Base-by-base conservation (phyloP, 192 early-diverging fungal genomes). In the Dimargaris xerosporica region DNA sequence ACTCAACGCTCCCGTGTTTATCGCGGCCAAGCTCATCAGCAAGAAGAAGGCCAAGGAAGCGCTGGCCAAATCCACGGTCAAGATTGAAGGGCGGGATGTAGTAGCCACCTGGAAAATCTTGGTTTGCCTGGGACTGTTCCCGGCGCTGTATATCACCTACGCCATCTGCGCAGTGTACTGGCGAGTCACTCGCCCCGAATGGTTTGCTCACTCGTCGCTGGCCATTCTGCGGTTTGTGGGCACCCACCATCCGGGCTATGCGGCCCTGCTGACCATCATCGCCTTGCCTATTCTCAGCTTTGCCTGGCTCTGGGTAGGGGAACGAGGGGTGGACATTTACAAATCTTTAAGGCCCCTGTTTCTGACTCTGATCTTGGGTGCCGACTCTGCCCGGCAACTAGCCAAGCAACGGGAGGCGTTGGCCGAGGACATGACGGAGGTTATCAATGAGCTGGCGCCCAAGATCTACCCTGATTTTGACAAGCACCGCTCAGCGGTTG, bases 61-160 rank as follows among this genome's bases (percentile, higher is more conserved):
- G 0, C 75, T 91, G 51, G 85, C 82, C 7, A 86, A 78, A n/a
- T 95, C 92, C 11, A 88, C 82, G 23, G 92, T 99, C 48, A 99
- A 99, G 68, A 85, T 99, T 65, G 84, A 85, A 54, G 96, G 91
- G 28, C 80, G 86, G 41, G 96, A 99, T 66, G 96, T 99, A 11
- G 75, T 99, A 21, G 91, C 90, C 0, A 96, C 96, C 7, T 97
- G 94, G 96, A 97, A 97, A 69, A 72, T 92, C 15, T 67, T 93
- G 9, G 83, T 91, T 25, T 82, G 79, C 26, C 68, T 87, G 28
- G 89, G 80, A 1, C 75, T 94, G 29, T 79, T 85, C 44, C 91
- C 91, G 2, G 65, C 78, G 10, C 74, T 89, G 25, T 91, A 91
- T 66, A 79, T 78, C 3, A 64, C 78, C 0, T 91, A 91, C 67